Evolutionary conservation across 2,329 filamentous ascomycete species (phyloP).

Genomic region (Colletotrichum chlorophyti): DNA sequence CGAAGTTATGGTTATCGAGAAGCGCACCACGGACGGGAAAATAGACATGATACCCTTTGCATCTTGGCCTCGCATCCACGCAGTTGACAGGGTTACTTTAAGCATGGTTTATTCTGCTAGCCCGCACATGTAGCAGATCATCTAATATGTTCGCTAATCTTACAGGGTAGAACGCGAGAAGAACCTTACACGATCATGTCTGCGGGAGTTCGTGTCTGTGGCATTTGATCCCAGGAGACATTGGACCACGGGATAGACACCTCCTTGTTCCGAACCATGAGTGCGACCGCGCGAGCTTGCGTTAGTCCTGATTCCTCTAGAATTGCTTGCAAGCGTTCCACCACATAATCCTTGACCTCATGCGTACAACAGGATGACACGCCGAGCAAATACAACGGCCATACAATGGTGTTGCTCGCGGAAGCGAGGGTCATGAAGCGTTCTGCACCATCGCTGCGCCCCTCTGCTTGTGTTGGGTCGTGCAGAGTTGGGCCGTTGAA

Average conservation of each 20-base stretch:
- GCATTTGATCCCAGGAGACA: conserved; percentile 33
- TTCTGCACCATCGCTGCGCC: conserved; percentile 45
- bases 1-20: background rate
- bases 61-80: background rate
- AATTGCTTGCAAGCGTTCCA: conserved; percentile 52
- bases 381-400: conserved; percentile 57
- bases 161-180: background rate
- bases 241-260: conserved; percentile 35
- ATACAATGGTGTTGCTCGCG: conserved; percentile 55
- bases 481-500: conserved; percentile 43
- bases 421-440: conserved; percentile 57
- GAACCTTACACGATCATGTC: conserved; percentile 37
- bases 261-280: conserved; percentile 47
- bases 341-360: conserved; percentile 49
- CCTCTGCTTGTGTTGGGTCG: conserved; percentile 45
- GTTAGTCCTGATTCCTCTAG: conserved; percentile 52
- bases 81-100: background rate
- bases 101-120: background rate
- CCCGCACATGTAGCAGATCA: too few species aligned
- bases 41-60: conserved; percentile 24
- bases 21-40: background rate
- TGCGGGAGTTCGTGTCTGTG: conserved; percentile 33
- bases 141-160: background rate
- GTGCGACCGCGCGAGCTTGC: conserved; percentile 51
- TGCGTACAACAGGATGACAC: conserved; percentile 52